A percentile compares a stretch with the other conserved stretches of the same genome.
phyloP scores from a whole-genome alignment of 345 rosid genomes.

The Excoecaria agallocha region DNA sequence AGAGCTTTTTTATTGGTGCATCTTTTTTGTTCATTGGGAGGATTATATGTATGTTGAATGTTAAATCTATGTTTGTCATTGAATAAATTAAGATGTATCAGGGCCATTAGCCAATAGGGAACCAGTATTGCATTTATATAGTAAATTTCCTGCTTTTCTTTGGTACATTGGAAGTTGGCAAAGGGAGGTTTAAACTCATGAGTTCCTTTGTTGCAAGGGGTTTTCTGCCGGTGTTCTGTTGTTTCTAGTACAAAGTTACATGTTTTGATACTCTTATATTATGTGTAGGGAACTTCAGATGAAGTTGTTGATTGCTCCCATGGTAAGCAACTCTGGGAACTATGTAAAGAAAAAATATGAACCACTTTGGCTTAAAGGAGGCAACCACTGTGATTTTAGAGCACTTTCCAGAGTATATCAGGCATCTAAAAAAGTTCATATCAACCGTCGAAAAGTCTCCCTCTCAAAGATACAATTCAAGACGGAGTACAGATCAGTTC shows the following conservation, averaged over 20 bases:
- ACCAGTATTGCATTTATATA: background rate
- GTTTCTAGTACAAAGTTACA: background rate
- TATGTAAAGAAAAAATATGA: constrained; percentile 94
- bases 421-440: constrained; percentile 86
- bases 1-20: no score
- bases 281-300: constrained; percentile 75
- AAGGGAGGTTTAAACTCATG: no score
- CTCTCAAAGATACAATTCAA: constrained; percentile 53
- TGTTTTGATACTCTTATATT: constrained; percentile 9
- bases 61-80: no score
- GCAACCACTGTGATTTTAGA: constrained; percentile 86
- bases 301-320: constrained; percentile 95
- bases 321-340: constrained; percentile 95
- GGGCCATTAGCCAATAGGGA: no score
- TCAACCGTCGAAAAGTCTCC: constrained; percentile 73
- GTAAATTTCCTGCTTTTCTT: background rate
- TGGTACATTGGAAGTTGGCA: background rate
- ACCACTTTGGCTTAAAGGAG: constrained; percentile 90
- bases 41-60: no score
- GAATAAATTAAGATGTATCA: no score
- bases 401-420: constrained; percentile 72
- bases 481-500: constrained; percentile 57
- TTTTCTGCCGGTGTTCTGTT: no score
- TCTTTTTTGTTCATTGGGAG: no score
- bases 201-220: no score